A percentile compares a stretch with the other conserved stretches of the same genome.
Evolutionary conservation across 1,139 yeast species (phyloP).

Genomic region (Taphrina confusa): DNA sequence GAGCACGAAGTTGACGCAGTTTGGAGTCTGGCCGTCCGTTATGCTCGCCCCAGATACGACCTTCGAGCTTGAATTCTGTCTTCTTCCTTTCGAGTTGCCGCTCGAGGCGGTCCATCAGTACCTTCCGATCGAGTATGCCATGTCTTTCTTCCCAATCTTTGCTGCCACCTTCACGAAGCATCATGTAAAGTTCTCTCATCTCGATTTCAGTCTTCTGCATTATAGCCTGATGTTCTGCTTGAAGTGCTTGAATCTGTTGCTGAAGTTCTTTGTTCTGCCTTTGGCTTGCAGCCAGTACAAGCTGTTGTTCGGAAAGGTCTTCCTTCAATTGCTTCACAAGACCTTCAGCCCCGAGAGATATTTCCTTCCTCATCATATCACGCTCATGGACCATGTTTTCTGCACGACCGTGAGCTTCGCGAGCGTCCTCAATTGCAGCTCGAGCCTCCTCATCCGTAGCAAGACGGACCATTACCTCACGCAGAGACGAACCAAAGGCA

Average conservation of each 20-base stretch:
- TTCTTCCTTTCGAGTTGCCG: slow-evolving; percentile 61
- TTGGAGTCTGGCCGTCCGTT: slow-evolving; percentile 71
- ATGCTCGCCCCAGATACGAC: slow-evolving; percentile 53
- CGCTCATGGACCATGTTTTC: slow-evolving; percentile 85
- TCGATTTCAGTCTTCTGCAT: slow-evolving; percentile 87
- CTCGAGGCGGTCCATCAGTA: slow-evolving; percentile 48
- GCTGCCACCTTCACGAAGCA: slow-evolving; percentile 54
- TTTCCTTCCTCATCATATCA: slow-evolving; percentile 71
- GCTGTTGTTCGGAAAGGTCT: slow-evolving; percentile 73
- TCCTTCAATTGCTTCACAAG: slow-evolving; percentile 67
- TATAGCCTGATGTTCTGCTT: slow-evolving; percentile 68
- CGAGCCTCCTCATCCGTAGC: slow-evolving; percentile 89
- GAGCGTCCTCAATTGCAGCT: slow-evolving; percentile 72
- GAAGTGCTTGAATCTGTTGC: slow-evolving; percentile 66
- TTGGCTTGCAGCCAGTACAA: slow-evolving; percentile 65
- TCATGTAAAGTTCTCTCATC: slow-evolving; percentile 76
- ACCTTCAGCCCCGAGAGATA: slow-evolving; percentile 83
- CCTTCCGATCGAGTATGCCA: slow-evolving; percentile 46
- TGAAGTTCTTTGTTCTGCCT: slow-evolving; percentile 65
- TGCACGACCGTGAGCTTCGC: slow-evolving; percentile 63
- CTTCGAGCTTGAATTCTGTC: slow-evolving; percentile 58
- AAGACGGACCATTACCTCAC: slow-evolving; percentile 71
- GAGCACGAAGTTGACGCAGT: slow-evolving; percentile 71
- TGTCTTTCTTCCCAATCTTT: slow-evolving; percentile 38
- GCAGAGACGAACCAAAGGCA: slow-evolving; percentile 56